Conservation (phyloP, 352 stramenopile species). For the Aphanomyces cochlioides region DNA sequence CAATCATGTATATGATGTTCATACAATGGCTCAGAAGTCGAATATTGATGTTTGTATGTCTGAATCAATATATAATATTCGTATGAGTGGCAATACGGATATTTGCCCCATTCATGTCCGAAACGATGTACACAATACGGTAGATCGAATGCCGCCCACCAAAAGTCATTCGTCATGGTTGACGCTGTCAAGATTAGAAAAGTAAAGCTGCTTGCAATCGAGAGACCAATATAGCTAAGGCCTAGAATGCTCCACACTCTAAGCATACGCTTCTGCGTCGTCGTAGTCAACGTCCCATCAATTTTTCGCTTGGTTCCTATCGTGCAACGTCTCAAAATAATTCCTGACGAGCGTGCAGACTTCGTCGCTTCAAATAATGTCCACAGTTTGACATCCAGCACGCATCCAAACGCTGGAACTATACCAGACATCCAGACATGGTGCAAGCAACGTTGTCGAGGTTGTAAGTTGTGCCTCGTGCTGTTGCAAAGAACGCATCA, state of each 20-base stretch:
- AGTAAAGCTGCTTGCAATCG: not conserved
- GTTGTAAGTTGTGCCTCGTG: not conserved
- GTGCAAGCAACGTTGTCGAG: not conserved
- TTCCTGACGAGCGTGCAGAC: not conserved
- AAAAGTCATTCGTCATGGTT: conserved; percentile 26
- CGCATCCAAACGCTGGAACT: not conserved
- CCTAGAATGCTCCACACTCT: not conserved
- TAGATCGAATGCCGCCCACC: conserved; percentile 12
- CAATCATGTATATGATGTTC: too few relatives aligned
- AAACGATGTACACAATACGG: too few relatives aligned
- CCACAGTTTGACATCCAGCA: conserved; percentile 21
- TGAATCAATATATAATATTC: too few relatives aligned
- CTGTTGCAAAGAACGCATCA: not conserved
- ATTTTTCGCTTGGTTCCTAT: too few relatives aligned
- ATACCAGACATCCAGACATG: conserved; percentile 21
- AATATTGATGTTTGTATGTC: too few relatives aligned
- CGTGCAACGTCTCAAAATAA: too few relatives aligned
- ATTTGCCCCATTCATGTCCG: too few relatives aligned
- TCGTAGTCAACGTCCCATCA: not conserved
- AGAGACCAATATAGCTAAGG: not conserved
- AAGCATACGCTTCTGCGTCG: not conserved
- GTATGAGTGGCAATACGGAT: too few relatives aligned
- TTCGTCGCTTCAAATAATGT: not conserved
- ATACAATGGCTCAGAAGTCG: too few relatives aligned
- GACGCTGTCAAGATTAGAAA: not conserved